Evolutionary conservation across 768 basidiomycete species (phyloP).

Genomic region (Tulasnella sp.): DNA sequence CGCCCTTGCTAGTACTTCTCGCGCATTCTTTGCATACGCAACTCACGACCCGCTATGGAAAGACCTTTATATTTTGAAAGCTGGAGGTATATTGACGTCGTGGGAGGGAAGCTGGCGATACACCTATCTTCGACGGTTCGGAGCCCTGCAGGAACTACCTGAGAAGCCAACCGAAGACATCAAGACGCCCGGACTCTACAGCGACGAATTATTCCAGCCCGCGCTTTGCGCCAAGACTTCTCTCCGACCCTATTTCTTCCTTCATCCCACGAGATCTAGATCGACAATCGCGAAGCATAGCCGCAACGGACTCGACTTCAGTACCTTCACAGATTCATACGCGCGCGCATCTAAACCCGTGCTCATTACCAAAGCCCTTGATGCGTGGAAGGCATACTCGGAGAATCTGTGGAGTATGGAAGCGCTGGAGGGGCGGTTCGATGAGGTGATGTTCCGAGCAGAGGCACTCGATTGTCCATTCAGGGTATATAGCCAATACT

Average conservation of each 20-base stretch:
- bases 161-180: constrained; percentile 10
- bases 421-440: constrained; percentile 19
- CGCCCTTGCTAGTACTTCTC: neutral
- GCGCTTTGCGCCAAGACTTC: constrained; percentile 8
- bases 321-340: neutral
- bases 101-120: constrained; percentile 16
- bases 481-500: constrained; percentile 20
- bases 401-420: constrained; percentile 20
- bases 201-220: constrained; percentile 14
- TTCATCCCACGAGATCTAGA: neutral
- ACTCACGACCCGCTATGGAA: constrained; percentile 13
- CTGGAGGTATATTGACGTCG: neutral
- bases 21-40: constrained; percentile 11
- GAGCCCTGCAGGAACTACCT: neutral
- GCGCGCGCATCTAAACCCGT: constrained; percentile 5
- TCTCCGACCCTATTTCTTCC: constrained; percentile 4
- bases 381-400: neutral
- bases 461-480: constrained; percentile 22
- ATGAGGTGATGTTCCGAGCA: constrained; percentile 20
- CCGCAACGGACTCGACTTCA: neutral
- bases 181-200: constrained; percentile 7
- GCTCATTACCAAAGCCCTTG: neutral
- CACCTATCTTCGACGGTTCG: constrained; percentile 3
- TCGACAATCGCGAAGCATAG: neutral
- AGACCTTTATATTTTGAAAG: neutral